Conservation (phyloP, 768 basidiomycete genomes). For the Lactifluus subvellereus region DNA sequence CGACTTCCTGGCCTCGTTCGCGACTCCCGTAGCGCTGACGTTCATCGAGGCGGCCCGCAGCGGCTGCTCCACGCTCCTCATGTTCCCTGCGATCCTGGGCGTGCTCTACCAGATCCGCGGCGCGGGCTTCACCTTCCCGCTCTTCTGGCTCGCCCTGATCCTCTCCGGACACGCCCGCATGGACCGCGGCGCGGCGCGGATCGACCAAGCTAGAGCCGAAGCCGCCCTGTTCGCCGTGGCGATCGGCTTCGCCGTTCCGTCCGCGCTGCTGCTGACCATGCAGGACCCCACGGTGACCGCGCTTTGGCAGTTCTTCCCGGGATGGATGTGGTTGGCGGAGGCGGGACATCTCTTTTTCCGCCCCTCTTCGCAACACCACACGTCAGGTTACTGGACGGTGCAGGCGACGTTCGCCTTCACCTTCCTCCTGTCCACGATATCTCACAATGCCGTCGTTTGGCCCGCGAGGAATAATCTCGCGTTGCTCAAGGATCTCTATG, state of each 20-base stretch:
- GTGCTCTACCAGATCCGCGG: constrained; percentile 13
- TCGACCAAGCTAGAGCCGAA: constrained; percentile 22
- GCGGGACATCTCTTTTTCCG: constrained; percentile 19
- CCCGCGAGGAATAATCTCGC: neutral
- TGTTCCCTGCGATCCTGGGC: constrained; percentile 12
- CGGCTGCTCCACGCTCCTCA: constrained; percentile 6
- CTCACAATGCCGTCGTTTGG: constrained; percentile 13
- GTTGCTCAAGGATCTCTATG: constrained; percentile 11
- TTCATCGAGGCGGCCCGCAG: constrained; percentile 21
- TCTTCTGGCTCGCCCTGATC: constrained; percentile 20
- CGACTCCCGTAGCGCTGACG: constrained; percentile 14
- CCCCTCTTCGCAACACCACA: constrained; percentile 10
- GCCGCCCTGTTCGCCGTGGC: constrained; percentile 20
- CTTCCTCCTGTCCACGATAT: constrained; percentile 12
- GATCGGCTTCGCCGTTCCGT: constrained; percentile 11
- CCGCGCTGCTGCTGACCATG: constrained; percentile 11
- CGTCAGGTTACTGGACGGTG: constrained; percentile 21
- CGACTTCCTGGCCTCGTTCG: constrained; percentile 11
- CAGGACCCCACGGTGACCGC: constrained; percentile 20
- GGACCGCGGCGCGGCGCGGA: neutral
- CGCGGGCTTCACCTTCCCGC: constrained; percentile 13
- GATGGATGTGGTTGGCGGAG: constrained; percentile 15
- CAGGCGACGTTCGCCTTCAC: constrained; percentile 19
- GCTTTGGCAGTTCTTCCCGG: constrained; percentile 21
- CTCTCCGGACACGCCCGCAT: constrained; percentile 16